Evolutionary conservation across 208 protist species (phyloP).

Genomic region (Zelonia costaricensis): DNA sequence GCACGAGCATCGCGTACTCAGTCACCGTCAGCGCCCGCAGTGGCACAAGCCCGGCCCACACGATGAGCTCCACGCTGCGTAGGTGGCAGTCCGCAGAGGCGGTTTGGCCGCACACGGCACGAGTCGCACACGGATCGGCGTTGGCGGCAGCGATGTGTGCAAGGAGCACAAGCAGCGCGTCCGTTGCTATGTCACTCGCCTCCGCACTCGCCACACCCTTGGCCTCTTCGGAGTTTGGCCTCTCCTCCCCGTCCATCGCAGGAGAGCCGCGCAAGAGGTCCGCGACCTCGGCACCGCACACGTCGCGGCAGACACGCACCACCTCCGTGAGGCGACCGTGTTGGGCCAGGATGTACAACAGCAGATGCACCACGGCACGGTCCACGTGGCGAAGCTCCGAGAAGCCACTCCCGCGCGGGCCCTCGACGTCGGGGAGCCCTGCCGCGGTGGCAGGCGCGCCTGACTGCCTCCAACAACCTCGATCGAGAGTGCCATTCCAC

Average conservation of each 20-base stretch:
- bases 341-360: conserved; percentile 71
- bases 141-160: conserved; percentile 24
- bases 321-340: conserved; percentile 42
- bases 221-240: too few relatives aligned
- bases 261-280: background rate
- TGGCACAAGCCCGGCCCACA: conserved; percentile 47
- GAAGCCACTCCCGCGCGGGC: too few relatives aligned
- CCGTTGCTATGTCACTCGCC: background rate
- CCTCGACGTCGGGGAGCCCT: too few relatives aligned
- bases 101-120: background rate
- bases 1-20: conserved; percentile 64
- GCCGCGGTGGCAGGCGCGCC: too few relatives aligned
- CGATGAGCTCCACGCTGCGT: conserved; percentile 27
- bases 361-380: conserved; percentile 9
- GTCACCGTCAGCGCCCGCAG: conserved; percentile 38
- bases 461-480: background rate
- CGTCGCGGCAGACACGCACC: conserved; percentile 3
- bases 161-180: background rate
- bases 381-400: conserved; percentile 5
- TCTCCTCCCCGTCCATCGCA: background rate
- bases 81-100: background rate
- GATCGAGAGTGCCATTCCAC: conserved; percentile 12
- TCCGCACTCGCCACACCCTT: too few relatives aligned
- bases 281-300: background rate
- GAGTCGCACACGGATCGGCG: conserved; percentile 6